Base-by-base conservation (phyloP, 495 filamentous ascomycete genomes). In the Lasiosphaeria ovina region DNA sequence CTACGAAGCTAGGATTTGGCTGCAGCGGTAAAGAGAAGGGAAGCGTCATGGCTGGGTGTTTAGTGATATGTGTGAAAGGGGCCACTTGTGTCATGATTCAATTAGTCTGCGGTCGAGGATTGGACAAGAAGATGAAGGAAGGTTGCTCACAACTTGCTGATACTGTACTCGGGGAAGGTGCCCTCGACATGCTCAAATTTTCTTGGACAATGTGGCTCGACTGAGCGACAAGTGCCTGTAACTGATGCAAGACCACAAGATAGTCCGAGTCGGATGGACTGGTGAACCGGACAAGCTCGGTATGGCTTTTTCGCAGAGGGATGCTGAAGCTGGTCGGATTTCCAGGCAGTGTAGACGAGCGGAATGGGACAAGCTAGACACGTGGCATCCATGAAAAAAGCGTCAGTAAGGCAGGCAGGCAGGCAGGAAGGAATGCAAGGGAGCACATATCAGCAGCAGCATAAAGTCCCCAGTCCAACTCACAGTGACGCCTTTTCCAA, bases 11-110 rank as follows among this genome's bases (percentile, higher is more conserved):
- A 16, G 32, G 32, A n/a, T 54, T 54, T 4, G 8, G 51, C 51
- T 54, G 32, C 2, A 54, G 4, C 8, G 51, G 51, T 16, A 54
- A 10, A 8, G 51, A 54, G 32, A 54, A 54, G 32, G 32, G 51
- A 34, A 54, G 51, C 3, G 1, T 38, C 14, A 36, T 47, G 44
- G 12, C 44, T 8, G 44, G 44, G 0, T 47, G 44, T 47, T 47
- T 14, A n/a, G 12, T 5, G 6, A 14, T n/a, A 7, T 14, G 12
- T 11, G 44, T 47, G 44, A 47, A n/a, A 8, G 6, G 16, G 38
- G 38, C 14, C 3, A 42, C 38, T 51, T 1, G 8, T 51, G 1
- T 51, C 10, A 51, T 8, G 8, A 1, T 1, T 14, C 4, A 45
- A 51, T 51, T 32, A 32, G 33, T 3, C 16, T 51, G 14, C 24